Base-by-base conservation (phyloP, 2,329 filamentous ascomycete species). In the Colletotrichum phormii region DNA sequence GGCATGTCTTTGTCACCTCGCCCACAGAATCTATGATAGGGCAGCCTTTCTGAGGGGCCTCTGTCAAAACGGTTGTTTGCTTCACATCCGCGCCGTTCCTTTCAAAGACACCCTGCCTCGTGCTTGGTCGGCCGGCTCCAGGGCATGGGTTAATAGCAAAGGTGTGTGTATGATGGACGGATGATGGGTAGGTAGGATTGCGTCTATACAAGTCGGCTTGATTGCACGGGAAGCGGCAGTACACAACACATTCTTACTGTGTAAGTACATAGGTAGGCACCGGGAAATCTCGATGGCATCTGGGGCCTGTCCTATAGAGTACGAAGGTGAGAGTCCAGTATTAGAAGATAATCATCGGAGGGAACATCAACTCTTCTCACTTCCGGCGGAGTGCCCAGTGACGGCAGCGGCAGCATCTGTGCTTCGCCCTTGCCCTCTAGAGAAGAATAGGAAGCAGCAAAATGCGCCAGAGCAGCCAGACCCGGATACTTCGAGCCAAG, bases 41-140 rank as follows among this genome's bases (percentile, higher is more conserved):
- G 51, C 37, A 64, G 31, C 54, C 65, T 69, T 59, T 46, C 33
- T 54, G 59, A 54, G 54, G 59, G 59, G 37, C 37, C 13, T 60
- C 65, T 64, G 59, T 70, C 54, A 64, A 24, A 60, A 42, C 37
- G n/a, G 42, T 63, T 64, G 70, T 61, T 64, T 70, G 65, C 60
- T 70, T 69, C 33, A 46, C 31, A 37, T 64, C 61, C 61, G 29
- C 54, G 46, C 60, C n/a, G 33, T 49, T 72, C 66, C 60, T 70
- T 60, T 60, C n/a, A 55, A 37, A 31, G 59, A 29, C 33, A 53
- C 29, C 33, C 54, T 70, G 46, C 49, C 18, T 58, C 46, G 35
- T 64, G 66, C 42, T 46, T 64, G 65, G 66, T 31, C 54, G 22
- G 59, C 51, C 51, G 24, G 42, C 60, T 49, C 29, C 60, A 63